Evolutionary conservation across 306 rosid genomes (phyloP).

Genomic region (Ormosia semicastrata): DNA sequence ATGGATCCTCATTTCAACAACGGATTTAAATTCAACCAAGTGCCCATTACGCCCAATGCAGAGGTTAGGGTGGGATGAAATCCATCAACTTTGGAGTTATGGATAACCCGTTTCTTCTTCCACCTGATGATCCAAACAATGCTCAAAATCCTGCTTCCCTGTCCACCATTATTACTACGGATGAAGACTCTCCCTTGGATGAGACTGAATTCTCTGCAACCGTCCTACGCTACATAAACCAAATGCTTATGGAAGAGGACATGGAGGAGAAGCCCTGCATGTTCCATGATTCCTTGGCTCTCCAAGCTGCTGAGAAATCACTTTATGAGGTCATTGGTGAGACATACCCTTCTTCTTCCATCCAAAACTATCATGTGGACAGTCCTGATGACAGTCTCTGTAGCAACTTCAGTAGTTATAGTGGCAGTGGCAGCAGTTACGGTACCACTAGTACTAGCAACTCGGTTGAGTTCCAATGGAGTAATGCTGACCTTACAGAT

Average conservation of each 20-base stretch:
- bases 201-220: conserved; percentile 50
- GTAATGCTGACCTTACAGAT: conserved; percentile 25
- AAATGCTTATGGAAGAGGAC: conserved; percentile 83
- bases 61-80: no score
- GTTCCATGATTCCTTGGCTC: conserved; percentile 62
- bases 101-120: conserved; percentile 19
- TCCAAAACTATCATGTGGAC: conserved; percentile 22
- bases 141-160: conserved; percentile 11
- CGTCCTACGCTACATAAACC: conserved; percentile 61
- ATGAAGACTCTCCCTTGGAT: conserved; percentile 45
- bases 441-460: conserved; percentile 19
- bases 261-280: conserved; percentile 54
- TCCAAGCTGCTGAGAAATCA: conserved; percentile 72
- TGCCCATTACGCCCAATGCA: conserved; percentile 4
- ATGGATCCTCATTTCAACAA: conserved; percentile 41
- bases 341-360: conserved; percentile 34
- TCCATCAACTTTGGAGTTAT: conserved; percentile 23
- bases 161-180: conserved; percentile 19
- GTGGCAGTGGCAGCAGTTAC: not conserved
- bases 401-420: conserved; percentile 27
- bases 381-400: conserved; percentile 38
- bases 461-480: conserved; percentile 31
- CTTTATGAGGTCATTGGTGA: conserved; percentile 57
- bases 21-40: not conserved
- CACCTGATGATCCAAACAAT: conserved; percentile 23